Evolutionary conservation across 805 yeast species (phyloP), one percentile per base, ranked within the genome.

Genomic region (Teunomyces lycoperdinae): DNA sequence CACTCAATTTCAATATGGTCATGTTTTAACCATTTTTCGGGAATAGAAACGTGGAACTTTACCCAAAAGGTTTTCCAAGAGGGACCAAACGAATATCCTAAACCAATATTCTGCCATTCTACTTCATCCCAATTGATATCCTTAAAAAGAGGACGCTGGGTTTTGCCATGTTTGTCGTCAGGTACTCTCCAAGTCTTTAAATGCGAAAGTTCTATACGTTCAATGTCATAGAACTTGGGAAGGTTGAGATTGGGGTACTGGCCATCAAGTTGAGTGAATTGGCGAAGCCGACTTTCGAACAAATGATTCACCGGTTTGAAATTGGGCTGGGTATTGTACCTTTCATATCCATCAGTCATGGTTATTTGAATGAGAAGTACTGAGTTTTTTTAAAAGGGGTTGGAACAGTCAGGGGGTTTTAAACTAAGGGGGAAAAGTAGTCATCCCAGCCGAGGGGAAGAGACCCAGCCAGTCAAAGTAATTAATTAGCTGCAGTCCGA

Each of bases 11-110:
- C 70, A 34, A 89, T 76, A 33, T 79, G 81, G 11, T 75, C 73
- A 17, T 72, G 62, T 8, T 68, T 55, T 14, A 73, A 42, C 87
- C 88, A 84, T 2, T 73, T 63, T 11, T 71, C 55, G 0, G 96
- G 96, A 4, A 92, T 71, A n/a, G 72, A 70, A 49, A 88, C 67
- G 10, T 75, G 67, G 16, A 92, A 69, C 55, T 81, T 79, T 67
- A 94, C 89, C 99, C 99, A 92, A 54, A 89, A 95, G 1, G 98
- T 87, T 49, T 92, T 85, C 99, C 99, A 92, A 10, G 95, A 86
- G 3, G 99, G 99, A 0, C 98, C 97, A 63, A 87, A 89, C 7
- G 74, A 68, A 55, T 87, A 84, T 17, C 94, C 95, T 54, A 82
- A 83, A 10, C 67, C 63, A n/a, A 88, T 85, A 20, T 73, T 69